Conservation (phyloP, 2,329 filamentous ascomycete genomes). For the Periglandula ipomoeae region DNA sequence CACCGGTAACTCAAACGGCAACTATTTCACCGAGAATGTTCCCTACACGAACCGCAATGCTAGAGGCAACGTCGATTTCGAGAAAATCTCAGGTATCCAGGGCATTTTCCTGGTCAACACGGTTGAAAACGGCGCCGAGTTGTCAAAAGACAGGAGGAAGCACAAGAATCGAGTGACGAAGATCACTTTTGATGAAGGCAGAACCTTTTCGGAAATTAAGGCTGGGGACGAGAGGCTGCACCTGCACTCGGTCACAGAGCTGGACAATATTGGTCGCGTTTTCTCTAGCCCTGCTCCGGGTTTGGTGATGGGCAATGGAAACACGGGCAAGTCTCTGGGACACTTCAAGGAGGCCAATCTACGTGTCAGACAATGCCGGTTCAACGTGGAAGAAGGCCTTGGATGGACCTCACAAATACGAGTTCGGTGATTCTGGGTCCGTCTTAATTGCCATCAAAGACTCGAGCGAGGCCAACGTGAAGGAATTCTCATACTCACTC, state of each 20-base stretch:
- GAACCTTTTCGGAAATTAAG: constrained; percentile 70
- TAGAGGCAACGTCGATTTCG: constrained; percentile 79
- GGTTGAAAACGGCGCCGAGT: constrained; percentile 76
- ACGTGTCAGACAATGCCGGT: constrained; percentile 85
- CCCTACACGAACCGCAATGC: constrained; percentile 83
- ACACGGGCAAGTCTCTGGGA: constrained; percentile 67
- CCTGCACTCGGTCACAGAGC: constrained; percentile 83
- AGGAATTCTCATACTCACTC: constrained; percentile 64
- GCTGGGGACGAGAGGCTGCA: constrained; percentile 63
- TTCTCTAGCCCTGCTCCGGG: constrained; percentile 93
- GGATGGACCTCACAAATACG: constrained; percentile 84
- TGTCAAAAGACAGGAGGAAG: constrained; percentile 41
- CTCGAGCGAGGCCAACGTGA: constrained; percentile 50
- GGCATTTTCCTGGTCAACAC: constrained; percentile 86
- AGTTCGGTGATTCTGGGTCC: constrained; percentile 89
- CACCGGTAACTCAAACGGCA: constrained; percentile 95
- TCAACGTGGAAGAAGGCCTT: constrained; percentile 70
- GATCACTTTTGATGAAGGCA: constrained; percentile 93
- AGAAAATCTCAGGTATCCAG: constrained; percentile 85
- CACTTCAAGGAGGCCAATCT: constrained; percentile 67
- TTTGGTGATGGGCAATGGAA: constrained; percentile 88
- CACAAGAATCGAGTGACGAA: constrained; percentile 64
- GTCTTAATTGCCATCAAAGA: constrained; percentile 78
- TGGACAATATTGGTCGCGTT: constrained; percentile 72
- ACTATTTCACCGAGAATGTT: constrained; percentile 86